Base-by-base conservation (phyloP, 2,329 filamentous ascomycete genomes). In the Pyricularia sp. region DNA sequence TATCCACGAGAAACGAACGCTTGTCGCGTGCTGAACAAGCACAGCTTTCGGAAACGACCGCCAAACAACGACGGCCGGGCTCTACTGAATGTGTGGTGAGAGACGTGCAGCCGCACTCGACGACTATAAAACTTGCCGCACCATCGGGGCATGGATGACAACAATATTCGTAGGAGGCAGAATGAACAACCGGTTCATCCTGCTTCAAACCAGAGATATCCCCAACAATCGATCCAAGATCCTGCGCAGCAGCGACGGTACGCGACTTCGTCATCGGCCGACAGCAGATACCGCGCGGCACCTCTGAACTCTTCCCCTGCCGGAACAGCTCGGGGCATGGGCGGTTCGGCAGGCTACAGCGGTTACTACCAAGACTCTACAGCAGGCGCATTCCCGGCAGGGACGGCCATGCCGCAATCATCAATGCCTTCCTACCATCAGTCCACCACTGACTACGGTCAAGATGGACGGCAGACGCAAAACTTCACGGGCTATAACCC, bases 91-190 rank as follows among this genome's bases (percentile, higher is more conserved):
- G 59, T 63, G 59, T 63, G 59, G 11, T 26, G 25, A 28, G 59
- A 28, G 26, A 63, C 4, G 59, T 28, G 59, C 59, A 30, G 23
- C 59, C 59, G 59, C 59, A 30, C 59, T 63, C 26, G 59, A 81
- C 83, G 78, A 81, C 82, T 79, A 78, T 80, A 76, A 80, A 80
- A 83, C 79, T 79, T 81, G 78, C 80, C 81, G 76, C 78, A 83
- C 82, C 78, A n/a, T 61, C 58, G 80, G 80, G 88, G 87, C 78
- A 95, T 95, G 92, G 92, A 94, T 84, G 88, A 91, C 81, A 87
- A 89, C 82, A 87, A 86, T 80, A 88, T 86, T 77, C 84, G 88
- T 77, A 85, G 88, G 83, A 90, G 91, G 86, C 90, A 91, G 83
- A 87, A 90, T 86, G 91, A 91, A 80, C 84, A 86, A 80, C 84